Percentiles rank a stretch among this genome's conserved stretches.
These are phyloP conservation scores for Eleusine indica DNA, from an alignment of 176 grass and related monocot genomes.

Conservation along the genomic window DNA sequence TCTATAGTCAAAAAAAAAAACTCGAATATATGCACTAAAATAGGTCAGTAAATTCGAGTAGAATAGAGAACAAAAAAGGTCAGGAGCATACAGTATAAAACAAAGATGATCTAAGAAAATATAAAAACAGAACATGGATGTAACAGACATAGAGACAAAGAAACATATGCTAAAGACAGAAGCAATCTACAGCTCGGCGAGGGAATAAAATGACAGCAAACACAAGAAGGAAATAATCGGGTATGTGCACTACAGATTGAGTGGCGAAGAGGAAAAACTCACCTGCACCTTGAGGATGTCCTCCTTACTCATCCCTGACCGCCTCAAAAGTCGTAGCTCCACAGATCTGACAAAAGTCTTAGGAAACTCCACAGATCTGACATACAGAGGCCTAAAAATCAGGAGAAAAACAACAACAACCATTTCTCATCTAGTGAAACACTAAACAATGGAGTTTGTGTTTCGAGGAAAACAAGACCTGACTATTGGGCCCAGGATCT, in stretches of 20 bases:
- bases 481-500: no score
- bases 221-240: neutral
- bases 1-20: no score
- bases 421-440: neutral
- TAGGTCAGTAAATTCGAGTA: no score
- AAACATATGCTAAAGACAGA: neutral
- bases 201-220: neutral
- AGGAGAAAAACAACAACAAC: slow-evolving; percentile 33
- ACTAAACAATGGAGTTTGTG: no score
- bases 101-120: no score
- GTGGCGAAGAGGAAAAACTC: slow-evolving; percentile 34
- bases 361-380: slow-evolving; percentile 50
- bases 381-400: slow-evolving; percentile 46
- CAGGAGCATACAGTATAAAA: no score
- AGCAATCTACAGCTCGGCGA: neutral
- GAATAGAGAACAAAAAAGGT: no score
- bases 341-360: neutral
- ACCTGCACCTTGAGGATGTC: slow-evolving; percentile 75
- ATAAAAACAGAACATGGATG: neutral
- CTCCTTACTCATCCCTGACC: slow-evolving; percentile 71
- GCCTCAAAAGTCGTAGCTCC: neutral
- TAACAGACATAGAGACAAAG: neutral
- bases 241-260: neutral
- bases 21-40: no score
- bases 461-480: no score